Evolutionary conservation across 1,284 basidiomycete species (phyloP), one percentile per base, ranked within the genome.

Genomic region (Malassezia pachydermatis): DNA sequence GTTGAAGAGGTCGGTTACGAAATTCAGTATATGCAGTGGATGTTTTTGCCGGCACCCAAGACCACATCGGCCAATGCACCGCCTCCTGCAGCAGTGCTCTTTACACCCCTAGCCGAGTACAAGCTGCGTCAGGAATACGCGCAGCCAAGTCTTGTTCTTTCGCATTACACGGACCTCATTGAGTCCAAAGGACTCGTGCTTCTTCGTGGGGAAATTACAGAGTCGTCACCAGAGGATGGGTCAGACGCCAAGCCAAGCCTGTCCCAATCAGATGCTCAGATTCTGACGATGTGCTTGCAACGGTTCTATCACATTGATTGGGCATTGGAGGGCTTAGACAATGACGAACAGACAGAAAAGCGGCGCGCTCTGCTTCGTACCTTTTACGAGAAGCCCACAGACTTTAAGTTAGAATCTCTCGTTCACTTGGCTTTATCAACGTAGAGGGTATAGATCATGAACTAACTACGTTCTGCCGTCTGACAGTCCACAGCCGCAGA

Each of bases 21-120:
- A 48, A 70, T 71, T 51, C 53, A 67, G 28, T 69, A 58, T 44
- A 38, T 69, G 47, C 62, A 71, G 40, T 71, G 68, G 68, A 57
- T 54, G 3, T 41, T 63, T 22, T 35, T 70, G 7, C 62, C 65
- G 13, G 39, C 48, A 33, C 48, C 25, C 36, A 33, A 32, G 9
- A 5, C 20, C 23, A 20, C 37, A 16, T 17, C 47, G 16, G 23
- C 30, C 3, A 45, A 19, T 9, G 28, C 51, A 13, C 56, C 57
- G 7, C 38, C 54, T 2, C 57, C 59, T 1, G 54, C 57, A 9
- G 67, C 88, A 1, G 78, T 92, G 33, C 78, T 98, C 43, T 94
- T 94, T 75, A 92, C 92, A 0, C 86, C 92, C 4, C 77, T 96
- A 41, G 84, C 86, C 60, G 92, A 96, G 75, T 98, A 88, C 79